phyloP scores from a whole-genome alignment of 345 rosid species.

The Rhizophora apiculata region DNA sequence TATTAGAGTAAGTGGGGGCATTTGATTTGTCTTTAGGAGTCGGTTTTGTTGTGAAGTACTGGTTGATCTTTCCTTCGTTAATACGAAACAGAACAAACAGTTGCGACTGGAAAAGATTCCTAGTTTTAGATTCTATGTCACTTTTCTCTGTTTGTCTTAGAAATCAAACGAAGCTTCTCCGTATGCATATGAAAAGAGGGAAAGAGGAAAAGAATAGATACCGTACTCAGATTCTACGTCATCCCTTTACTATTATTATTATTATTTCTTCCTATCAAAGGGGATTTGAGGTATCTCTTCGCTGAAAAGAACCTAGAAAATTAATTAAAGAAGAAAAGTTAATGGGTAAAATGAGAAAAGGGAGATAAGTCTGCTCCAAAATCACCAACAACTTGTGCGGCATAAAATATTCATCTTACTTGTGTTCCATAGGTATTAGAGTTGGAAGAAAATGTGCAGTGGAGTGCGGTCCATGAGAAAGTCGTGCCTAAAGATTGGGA shows the following conservation, averaged over 20 bases:
- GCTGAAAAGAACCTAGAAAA: not conserved
- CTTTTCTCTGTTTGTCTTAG: not conserved
- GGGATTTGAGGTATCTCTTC: slow-evolving; percentile 20
- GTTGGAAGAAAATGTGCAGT: no score
- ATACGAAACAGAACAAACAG: not conserved
- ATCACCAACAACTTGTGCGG: no score
- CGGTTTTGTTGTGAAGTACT: not conserved
- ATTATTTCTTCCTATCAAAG: slow-evolving; percentile 22
- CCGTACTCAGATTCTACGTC: slow-evolving; percentile 24
- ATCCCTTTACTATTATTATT: slow-evolving; percentile 11
- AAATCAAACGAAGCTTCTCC: slow-evolving; percentile 22
- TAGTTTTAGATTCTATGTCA: not conserved
- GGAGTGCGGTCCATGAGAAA: no score
- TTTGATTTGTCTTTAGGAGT: no score
- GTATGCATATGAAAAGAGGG: slow-evolving; percentile 21
- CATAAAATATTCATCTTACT: no score
- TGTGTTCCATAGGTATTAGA: no score
- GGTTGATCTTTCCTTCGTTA: not conserved
- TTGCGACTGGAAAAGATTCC: not conserved
- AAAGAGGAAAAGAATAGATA: slow-evolving; percentile 18
- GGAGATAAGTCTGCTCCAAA: not conserved
- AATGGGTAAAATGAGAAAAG: not conserved
- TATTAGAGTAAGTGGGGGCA: no score
- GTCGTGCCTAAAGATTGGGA: no score
- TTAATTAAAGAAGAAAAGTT: not conserved